A percentile compares a stretch with the other conserved stretches of the same genome.
Evolutionary conservation across 306 rosid species (phyloP).

Genomic region (Hippophae rhamnoides): DNA sequence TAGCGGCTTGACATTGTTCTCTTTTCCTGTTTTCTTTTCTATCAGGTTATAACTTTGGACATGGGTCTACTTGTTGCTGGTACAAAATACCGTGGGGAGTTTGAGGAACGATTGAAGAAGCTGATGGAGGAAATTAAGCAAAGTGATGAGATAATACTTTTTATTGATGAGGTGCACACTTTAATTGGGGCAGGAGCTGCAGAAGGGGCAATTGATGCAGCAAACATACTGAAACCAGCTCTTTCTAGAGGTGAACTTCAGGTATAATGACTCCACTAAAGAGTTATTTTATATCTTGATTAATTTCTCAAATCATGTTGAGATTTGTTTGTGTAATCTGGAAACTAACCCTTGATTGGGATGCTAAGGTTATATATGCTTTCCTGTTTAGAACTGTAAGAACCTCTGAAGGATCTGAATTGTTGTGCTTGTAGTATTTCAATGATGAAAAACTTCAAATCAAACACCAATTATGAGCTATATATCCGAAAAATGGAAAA

Average conservation of each 20-base stretch:
- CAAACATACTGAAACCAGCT: slow-evolving; percentile 90
- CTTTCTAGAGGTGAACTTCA: slow-evolving; percentile 97
- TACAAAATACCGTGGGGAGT: slow-evolving; percentile 98
- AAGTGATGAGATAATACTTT: slow-evolving; percentile 88
- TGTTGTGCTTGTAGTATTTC: background rate
- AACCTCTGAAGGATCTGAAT: background rate
- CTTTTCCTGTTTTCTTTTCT: background rate
- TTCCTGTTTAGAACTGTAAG: background rate
- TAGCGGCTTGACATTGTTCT: background rate
- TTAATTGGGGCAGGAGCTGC: slow-evolving; percentile 98
- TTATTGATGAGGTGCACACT: slow-evolving; percentile 92
- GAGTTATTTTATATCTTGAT: background rate
- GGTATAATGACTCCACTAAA: slow-evolving; percentile 33
- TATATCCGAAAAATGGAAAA: background rate
- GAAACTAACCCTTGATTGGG: background rate
- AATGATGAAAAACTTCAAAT: background rate
- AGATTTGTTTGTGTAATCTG: background rate
- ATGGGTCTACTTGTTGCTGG: slow-evolving; percentile 99
- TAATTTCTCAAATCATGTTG: background rate
- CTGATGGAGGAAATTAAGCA: slow-evolving; percentile 97
- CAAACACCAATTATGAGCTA: too few relatives aligned
- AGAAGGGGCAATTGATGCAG: slow-evolving; percentile 96
- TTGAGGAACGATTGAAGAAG: slow-evolving; percentile 89
- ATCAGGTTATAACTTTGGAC: slow-evolving; percentile 85
- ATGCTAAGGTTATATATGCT: background rate